Evolutionary conservation across 1,284 basidiomycete species (phyloP).

Genomic region (Microbotryum intermedium): DNA sequence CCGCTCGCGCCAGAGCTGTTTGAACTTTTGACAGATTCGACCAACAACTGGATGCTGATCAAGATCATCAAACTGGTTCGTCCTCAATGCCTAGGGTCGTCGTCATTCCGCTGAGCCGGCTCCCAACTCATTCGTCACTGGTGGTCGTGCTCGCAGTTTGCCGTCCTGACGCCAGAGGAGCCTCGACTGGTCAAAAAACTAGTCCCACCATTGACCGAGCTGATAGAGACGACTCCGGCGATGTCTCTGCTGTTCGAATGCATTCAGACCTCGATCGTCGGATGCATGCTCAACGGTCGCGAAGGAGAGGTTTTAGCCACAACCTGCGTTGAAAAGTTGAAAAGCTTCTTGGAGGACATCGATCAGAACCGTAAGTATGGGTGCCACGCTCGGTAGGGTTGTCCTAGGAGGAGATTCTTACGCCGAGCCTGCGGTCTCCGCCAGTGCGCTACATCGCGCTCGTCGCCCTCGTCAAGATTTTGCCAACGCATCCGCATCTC

Average conservation of each 20-base stretch:
- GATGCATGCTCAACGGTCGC: conserved; percentile 74
- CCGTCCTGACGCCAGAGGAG: conserved; percentile 79
- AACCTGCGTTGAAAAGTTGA: conserved; percentile 87
- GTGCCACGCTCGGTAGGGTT: not conserved
- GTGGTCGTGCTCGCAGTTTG: conserved; percentile 56
- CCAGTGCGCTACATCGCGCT: conserved; percentile 93
- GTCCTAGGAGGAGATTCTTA: not conserved
- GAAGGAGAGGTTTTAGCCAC: conserved; percentile 73
- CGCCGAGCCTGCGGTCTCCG: no score
- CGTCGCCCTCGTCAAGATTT: conserved; percentile 89
- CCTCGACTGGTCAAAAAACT: conserved; percentile 89
- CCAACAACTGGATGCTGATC: conserved; percentile 99
- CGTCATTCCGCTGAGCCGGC: no score
- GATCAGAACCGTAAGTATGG: conserved; percentile 76
- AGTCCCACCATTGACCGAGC: conserved; percentile 81
- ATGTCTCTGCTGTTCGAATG: conserved; percentile 96
- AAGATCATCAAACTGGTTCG: conserved; percentile 92
- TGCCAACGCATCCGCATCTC: conserved; percentile 82
- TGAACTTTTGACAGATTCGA: conserved; percentile 83
- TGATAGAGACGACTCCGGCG: conserved; percentile 91
- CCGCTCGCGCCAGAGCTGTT: conserved; percentile 86
- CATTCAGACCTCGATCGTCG: conserved; percentile 94
- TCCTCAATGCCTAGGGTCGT: not conserved
- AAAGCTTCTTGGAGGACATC: conserved; percentile 78
- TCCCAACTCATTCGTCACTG: not conserved